A percentile compares a stretch with the other conserved stretches of the same genome.
Evolutionary conservation across 345 rosid genomes (phyloP).

Genomic region (Corymbia maculata): DNA sequence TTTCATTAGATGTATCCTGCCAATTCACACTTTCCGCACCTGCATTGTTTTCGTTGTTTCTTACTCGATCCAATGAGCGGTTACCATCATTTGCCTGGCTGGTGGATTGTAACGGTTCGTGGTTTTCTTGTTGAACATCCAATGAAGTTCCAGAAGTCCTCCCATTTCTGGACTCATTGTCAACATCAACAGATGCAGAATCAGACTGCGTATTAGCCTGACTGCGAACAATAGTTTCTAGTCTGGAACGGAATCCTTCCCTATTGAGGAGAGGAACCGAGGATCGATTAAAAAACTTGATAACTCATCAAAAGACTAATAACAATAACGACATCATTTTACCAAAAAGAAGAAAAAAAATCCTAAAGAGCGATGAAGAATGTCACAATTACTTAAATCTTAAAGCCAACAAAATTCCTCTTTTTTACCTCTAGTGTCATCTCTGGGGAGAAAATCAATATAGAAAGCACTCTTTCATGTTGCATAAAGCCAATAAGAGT

Average conservation of each 20-base stretch:
- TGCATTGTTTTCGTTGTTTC: conserved; percentile 22
- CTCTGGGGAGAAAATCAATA: background rate
- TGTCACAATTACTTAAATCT: background rate
- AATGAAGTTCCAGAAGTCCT: conserved; percentile 22
- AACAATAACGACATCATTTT: background rate
- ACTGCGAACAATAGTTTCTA: conserved; percentile 59
- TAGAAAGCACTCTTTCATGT: background rate
- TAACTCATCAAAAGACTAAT: background rate
- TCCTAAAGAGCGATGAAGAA: background rate
- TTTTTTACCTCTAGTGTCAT: background rate
- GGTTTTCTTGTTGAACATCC: conserved; percentile 27
- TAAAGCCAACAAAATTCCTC: background rate
- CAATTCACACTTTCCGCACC: conserved; percentile 5
- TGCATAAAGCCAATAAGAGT: background rate
- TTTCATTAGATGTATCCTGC: background rate
- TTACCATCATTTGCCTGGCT: conserved; percentile 29
- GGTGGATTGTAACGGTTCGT: conserved; percentile 31
- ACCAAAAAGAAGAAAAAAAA: background rate
- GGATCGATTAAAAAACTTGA: background rate
- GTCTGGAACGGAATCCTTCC: conserved; percentile 82
- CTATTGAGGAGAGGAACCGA: conserved; percentile 17
- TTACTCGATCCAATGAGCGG: conserved; percentile 29
- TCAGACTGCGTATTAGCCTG: conserved; percentile 56
- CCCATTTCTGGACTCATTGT: conserved; percentile 32
- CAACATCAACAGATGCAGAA: conserved; percentile 21